These are phyloP conservation scores for Sporothrix luriei DNA, from an alignment of 2,329 filamentous ascomycete species.

Conservation along the genomic window DNA sequence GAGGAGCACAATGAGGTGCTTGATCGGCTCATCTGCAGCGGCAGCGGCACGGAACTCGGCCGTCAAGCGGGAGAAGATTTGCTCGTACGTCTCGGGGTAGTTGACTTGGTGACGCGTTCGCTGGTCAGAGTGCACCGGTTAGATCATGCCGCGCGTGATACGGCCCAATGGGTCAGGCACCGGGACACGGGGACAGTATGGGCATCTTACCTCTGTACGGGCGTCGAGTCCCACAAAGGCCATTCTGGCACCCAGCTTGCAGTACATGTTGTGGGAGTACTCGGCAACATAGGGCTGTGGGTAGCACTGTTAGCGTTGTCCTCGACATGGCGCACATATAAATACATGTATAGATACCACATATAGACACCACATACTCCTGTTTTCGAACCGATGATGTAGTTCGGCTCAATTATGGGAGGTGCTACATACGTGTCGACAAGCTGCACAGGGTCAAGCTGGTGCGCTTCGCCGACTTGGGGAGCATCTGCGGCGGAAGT, in stretches of 20 bases:
- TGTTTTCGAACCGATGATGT: constrained; percentile 74
- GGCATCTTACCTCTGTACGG: constrained; percentile 69
- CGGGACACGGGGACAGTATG: constrained; percentile 41
- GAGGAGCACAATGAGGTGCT: constrained; percentile 82
- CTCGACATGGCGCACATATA: background rate
- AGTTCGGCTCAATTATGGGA: constrained; percentile 64
- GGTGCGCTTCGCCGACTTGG: constrained; percentile 39
- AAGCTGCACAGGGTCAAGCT: constrained; percentile 67
- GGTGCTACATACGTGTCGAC: constrained; percentile 71
- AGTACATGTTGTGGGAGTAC: constrained; percentile 82
- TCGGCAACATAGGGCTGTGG: constrained; percentile 84
- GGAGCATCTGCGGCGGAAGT: constrained; percentile 43
- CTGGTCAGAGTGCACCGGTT: constrained; percentile 41
- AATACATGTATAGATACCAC: constrained; percentile 46
- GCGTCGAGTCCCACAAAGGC: constrained; percentile 89
- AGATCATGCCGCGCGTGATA: too few relatives aligned
- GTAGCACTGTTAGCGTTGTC: constrained; percentile 36
- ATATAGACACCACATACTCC: constrained; percentile 61
- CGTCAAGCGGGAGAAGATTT: constrained; percentile 76
- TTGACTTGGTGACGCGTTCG: constrained; percentile 93
- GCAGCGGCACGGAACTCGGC: constrained; percentile 69
- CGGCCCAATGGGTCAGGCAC: too few relatives aligned
- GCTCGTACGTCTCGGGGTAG: constrained; percentile 86
- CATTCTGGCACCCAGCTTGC: constrained; percentile 78
- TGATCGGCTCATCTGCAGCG: constrained; percentile 72